Evolutionary conservation across 257 asterid genomes (phyloP).

Genomic region (Rhazya stricta): DNA sequence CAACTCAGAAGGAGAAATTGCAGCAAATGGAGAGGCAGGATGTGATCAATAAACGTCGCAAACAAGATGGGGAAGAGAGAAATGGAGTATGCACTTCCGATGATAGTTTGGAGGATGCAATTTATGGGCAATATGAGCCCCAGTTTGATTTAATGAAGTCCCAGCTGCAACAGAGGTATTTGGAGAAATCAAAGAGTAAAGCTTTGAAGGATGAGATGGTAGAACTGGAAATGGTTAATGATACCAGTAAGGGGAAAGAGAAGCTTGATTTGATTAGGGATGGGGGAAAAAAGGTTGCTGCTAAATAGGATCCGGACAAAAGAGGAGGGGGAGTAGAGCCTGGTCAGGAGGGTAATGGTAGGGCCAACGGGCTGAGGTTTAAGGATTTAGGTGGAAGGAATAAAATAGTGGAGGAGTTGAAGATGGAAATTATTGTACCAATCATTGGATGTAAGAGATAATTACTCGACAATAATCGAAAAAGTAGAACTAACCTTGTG

Average conservation of each 20-base stretch:
- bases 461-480: too few species aligned
- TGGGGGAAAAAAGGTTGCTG: slow-evolving; percentile 1
- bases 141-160: slow-evolving; percentile 68
- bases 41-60: too few species aligned
- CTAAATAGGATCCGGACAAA: not conserved
- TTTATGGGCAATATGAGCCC: slow-evolving; percentile 49
- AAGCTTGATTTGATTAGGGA: slow-evolving; percentile 37
- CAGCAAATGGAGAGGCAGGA: too few species aligned
- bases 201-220: slow-evolving; percentile 28
- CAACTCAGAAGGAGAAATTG: too few species aligned
- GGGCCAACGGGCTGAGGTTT: slow-evolving; percentile 45
- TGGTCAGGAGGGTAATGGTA: slow-evolving; percentile 6
- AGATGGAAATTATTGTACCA: slow-evolving; percentile 72
- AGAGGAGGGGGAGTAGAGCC: slow-evolving; percentile 19
- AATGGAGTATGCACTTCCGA: slow-evolving; percentile 6
- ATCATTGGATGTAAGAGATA: too few species aligned
- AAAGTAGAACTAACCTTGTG: too few species aligned
- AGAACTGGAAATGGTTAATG: slow-evolving; percentile 24
- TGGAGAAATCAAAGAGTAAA: slow-evolving; percentile 26
- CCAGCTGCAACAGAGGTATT: slow-evolving; percentile 47
- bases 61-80: slow-evolving; percentile 8
- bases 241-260: slow-evolving; percentile 36
- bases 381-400: slow-evolving; percentile 84
- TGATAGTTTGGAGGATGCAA: slow-evolving; percentile 45
- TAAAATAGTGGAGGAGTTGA: slow-evolving; percentile 57